Evolutionary conservation across 2,329 filamentous ascomycete genomes (phyloP), one percentile per base, ranked within the genome.

Genomic region (Sporothrix inflata): DNA sequence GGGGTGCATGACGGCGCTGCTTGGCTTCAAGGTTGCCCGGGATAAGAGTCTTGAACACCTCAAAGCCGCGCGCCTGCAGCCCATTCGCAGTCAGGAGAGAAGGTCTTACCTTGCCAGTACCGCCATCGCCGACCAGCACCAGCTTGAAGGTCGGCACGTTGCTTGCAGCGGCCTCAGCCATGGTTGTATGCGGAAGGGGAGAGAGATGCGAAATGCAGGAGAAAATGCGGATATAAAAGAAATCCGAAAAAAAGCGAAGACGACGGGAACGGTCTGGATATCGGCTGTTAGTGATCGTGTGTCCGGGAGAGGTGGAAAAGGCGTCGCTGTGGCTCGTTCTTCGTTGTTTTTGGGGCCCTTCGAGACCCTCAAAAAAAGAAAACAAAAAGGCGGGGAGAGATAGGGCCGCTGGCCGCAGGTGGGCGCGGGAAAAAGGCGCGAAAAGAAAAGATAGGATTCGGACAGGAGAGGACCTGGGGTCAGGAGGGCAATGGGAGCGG

Each of bases 51-150:
- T 27, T 14, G 38, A 9, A 65, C n/a, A 65, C 60, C 38, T 19
- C 38, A 45, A 16, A 42, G 40, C 38, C 60, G 11, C 7, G 38
- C 21, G 21, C 40, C 38, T 8, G n/a, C 60, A 42, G 38, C 21
- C 38, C 38, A 21, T 40, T 40, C 16, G 55, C n/a, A 6, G 14
- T 11, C 12, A 12, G 6, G 11, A 55, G 27, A 57, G 14, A 47
- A 30, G 73, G 81, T 75, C 90, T 85, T 85, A 97, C 96, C 94
- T 99, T 99, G 87, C 96, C 96, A 81, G 96, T 99, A 89, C 96
- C 96, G 85, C 96, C 96, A 83, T 99, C 96, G 84, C 96, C 96
- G 81, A 99, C 96, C 86, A 99, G 94, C 84, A 99, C 96, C 81
- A 99, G 93, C 93, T 99, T 99, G 92, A 99, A 99, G 84, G 94